Evolutionary conservation across 2,329 filamentous ascomycete species (phyloP).

Genomic region (Trichoderma koningiopsis): DNA sequence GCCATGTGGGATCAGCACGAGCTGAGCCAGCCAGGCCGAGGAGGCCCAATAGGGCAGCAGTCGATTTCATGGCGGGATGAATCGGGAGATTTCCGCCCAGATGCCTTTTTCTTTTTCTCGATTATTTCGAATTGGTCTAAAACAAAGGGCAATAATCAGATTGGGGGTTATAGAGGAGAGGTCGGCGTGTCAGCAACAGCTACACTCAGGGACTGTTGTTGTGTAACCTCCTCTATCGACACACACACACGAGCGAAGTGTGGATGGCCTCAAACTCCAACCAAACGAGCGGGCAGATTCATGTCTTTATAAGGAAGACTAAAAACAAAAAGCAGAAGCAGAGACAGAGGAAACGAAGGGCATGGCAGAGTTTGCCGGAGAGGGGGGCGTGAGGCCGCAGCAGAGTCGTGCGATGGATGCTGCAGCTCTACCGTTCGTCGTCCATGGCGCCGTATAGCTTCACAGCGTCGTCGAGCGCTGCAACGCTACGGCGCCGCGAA

Average conservation of each 20-base stretch:
- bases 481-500: not conserved
- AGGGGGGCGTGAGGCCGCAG: constrained; percentile 18
- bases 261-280: constrained; percentile 9
- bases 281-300: not conserved
- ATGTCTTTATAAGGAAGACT: constrained; percentile 7
- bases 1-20: constrained; percentile 60
- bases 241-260: constrained; percentile 7
- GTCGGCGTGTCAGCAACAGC: not conserved
- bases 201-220: not conserved
- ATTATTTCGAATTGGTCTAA: not conserved
- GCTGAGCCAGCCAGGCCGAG: constrained; percentile 41
- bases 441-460: constrained; percentile 3
- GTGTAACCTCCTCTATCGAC: not conserved
- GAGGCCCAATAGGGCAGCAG: constrained; percentile 38
- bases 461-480: not conserved
- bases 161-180: not conserved
- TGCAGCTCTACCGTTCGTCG: constrained; percentile 18
- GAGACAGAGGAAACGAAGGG: not conserved
- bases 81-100: not conserved
- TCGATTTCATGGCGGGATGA: constrained; percentile 30
- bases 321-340: not conserved
- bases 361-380: not conserved
- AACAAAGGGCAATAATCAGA: not conserved
- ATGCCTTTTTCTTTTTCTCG: not conserved
- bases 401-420: constrained; percentile 22